These are phyloP conservation scores for Xylaria sp. DNA, from an alignment of 2,329 filamentous ascomycete species.

Conservation along the genomic window DNA sequence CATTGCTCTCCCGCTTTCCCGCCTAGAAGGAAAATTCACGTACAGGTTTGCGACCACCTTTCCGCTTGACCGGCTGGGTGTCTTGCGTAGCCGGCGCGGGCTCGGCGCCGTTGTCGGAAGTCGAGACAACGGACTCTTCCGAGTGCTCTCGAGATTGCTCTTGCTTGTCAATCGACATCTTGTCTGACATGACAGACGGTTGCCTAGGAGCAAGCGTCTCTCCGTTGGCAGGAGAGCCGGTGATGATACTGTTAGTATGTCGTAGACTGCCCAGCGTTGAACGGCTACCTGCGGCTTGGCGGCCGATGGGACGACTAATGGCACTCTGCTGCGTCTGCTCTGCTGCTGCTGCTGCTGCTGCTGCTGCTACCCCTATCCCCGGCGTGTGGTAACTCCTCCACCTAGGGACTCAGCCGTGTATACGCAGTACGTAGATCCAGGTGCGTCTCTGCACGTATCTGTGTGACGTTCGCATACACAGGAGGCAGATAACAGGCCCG, in stretches of 20 bases:
- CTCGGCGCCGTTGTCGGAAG: conserved; percentile 51
- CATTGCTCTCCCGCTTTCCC: background rate
- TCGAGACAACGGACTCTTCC: conserved; percentile 57
- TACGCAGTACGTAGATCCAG: background rate
- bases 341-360: background rate
- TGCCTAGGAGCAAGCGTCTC: conserved; percentile 41
- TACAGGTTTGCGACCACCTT: conserved; percentile 96
- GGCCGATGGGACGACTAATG: conserved; percentile 14
- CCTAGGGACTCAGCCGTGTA: background rate
- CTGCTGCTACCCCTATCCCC: conserved; percentile 5
- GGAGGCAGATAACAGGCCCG: background rate
- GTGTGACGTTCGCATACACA: conserved; percentile 7
- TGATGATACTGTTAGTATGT: conserved; percentile 9
- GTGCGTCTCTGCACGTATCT: conserved; percentile 9
- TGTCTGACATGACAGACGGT: conserved; percentile 56
- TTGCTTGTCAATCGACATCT: conserved; percentile 62
- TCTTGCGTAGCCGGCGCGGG: conserved; percentile 41
- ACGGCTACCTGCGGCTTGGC: conserved; percentile 16
- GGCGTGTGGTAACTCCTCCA: conserved; percentile 7
- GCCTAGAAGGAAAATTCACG: conserved; percentile 29
- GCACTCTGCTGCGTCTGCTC: background rate
- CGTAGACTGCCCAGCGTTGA: conserved; percentile 2
- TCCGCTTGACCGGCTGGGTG: conserved; percentile 75
- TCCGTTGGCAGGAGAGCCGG: conserved; percentile 15
- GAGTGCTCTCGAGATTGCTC: conserved; percentile 53